These are phyloP conservation scores for Metrosideros polymorpha DNA, from an alignment of 441 rosid genomes.

Conservation along the genomic window DNA sequence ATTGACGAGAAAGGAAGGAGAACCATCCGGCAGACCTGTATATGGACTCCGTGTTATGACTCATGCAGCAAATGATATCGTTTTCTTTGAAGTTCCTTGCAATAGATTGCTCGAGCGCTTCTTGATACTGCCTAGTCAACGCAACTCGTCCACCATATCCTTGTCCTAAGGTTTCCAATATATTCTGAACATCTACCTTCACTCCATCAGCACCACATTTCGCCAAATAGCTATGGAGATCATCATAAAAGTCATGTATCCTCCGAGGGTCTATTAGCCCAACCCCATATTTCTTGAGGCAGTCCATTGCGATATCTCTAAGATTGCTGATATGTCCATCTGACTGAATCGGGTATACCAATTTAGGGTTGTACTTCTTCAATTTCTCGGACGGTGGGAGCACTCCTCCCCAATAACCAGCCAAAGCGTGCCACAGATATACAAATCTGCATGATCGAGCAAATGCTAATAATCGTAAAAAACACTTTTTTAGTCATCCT, in stretches of 20 bases:
- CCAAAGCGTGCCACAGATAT: constrained; percentile 58
- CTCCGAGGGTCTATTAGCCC: constrained; percentile 48
- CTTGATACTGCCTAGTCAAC: constrained; percentile 27
- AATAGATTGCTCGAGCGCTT: neutral
- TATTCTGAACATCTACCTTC: constrained; percentile 65
- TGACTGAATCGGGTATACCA: constrained; percentile 49
- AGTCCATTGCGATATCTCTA: constrained; percentile 38
- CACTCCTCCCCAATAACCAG: constrained; percentile 76
- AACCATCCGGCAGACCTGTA: neutral
- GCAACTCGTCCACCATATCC: constrained; percentile 53
- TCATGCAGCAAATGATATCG: neutral
- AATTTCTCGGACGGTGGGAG: constrained; percentile 41
- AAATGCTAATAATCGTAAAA: neutral
- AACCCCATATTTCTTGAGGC: constrained; percentile 57
- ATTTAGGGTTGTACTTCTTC: constrained; percentile 49
- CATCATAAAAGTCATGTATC: constrained; percentile 43
- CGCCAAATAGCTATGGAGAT: constrained; percentile 57
- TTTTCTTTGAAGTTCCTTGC: neutral
- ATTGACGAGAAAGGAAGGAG: neutral
- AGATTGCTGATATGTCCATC: constrained; percentile 49
- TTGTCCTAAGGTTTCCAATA: constrained; percentile 51
- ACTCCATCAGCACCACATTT: constrained; percentile 50
- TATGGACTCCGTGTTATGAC: neutral
- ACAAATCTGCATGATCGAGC: constrained; percentile 33
- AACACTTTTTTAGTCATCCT: neutral